These are phyloP conservation scores for Zizania latifolia DNA, from an alignment of 176 grass and related monocot species.

Conservation along the genomic window DNA sequence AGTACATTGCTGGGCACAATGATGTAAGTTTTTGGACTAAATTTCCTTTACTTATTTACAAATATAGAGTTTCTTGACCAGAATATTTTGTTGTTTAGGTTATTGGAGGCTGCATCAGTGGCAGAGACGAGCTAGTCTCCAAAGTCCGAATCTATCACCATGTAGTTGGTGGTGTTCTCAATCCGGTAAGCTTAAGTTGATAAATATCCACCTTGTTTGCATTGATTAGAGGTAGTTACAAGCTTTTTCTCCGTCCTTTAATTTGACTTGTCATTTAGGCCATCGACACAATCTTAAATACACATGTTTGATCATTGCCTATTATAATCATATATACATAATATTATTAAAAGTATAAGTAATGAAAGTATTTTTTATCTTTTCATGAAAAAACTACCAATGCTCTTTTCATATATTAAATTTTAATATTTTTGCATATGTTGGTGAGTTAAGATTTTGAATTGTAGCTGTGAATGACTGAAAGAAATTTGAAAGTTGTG, in stretches of 20 bases:
- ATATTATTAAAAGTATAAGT: no score
- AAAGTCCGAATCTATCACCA: constrained; percentile 79
- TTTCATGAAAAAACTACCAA: no score
- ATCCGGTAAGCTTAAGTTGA: constrained; percentile 53
- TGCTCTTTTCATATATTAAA: no score
- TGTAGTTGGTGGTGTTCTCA: constrained; percentile 83
- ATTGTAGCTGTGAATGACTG: not conserved
- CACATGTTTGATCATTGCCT: no score
- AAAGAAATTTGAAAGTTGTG: not conserved
- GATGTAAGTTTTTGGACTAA: constrained; percentile 55
- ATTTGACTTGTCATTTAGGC: no score
- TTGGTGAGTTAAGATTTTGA: no score
- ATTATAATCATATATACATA: no score
- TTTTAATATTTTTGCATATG: no score
- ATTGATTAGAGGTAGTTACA: not conserved
- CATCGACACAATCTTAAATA: no score
- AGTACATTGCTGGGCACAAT: constrained; percentile 97
- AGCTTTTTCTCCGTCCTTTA: no score
- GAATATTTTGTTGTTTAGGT: constrained; percentile 39
- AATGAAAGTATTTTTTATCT: no score
- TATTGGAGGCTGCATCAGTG: constrained; percentile 77
- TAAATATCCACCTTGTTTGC: not conserved
- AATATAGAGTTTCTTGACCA: not conserved
- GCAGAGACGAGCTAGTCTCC: constrained; percentile 62
- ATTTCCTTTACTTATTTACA: not conserved